Base-by-base conservation (phyloP, 345 rosid genomes). In the Linum usitatissimum region DNA sequence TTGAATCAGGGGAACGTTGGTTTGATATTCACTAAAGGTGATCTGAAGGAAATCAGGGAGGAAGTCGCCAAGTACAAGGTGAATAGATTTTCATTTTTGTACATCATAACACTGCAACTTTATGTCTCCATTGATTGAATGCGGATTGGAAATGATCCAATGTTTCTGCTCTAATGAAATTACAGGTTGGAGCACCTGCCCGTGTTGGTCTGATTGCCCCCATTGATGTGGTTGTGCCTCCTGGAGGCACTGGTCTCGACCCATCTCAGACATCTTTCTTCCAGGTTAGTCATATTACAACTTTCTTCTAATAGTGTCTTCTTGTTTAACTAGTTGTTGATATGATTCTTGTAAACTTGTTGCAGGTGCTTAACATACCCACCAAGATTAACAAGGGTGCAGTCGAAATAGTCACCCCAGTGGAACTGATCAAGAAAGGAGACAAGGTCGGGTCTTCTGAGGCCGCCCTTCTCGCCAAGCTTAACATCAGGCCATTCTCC, bases 401-500 rank as follows among this genome's bases (percentile, higher is more conserved):
- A 30, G 70, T 71, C 30, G 74, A 71, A 60, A 71, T 71, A 19
- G n/a, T 65, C 14, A 65, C 66, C 10, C 66, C 74, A 19, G 74
- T 71, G 40, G 66, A 71, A 18, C 19, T 71, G 40, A 61, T 64
- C 9, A 61, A 71, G 66, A 71, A 71, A 61, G 74, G 74, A 8
- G 74, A 71, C 18, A 71, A 66, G 36, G 74, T 71, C 21, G 74
- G 74, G n/a, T 71, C 74, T 39, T 66, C 70, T 2, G 70, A 71
- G 66, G 64, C 70, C 45, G 74, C 70, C 1, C 74, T 71, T 30
- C 74, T 71, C 7, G 34, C 74, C 12, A 71, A 71, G 66, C 74
- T 71, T 61, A 66, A 63, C 19, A 71, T 71, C 53, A 53, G 74
- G 13, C 74, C 74, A 48, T 71, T 71, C 54, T 71, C 74, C 14